These are phyloP conservation scores for Solanum pinnatisectum DNA, from an alignment of 257 asterid species.

Conservation along the genomic window DNA sequence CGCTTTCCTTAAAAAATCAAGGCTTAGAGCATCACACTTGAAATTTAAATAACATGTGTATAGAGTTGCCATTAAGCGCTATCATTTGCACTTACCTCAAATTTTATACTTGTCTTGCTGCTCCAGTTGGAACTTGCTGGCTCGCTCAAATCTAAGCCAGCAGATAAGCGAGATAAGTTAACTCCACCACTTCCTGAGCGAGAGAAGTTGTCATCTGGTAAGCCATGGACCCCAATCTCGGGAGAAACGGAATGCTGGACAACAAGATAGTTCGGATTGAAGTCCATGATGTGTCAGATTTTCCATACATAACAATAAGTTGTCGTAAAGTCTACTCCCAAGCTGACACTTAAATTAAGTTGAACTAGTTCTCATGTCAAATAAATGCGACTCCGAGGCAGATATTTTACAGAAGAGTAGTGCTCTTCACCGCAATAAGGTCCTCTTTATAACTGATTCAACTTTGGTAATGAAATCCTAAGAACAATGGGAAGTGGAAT, in stretches of 20 bases:
- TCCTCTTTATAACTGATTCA: neutral
- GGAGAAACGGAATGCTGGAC: conserved; percentile 86
- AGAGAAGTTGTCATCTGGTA: conserved; percentile 75
- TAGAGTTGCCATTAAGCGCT: neutral
- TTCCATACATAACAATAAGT: neutral
- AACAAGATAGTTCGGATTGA: conserved; percentile 20
- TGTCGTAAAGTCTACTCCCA: neutral
- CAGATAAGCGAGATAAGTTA: conserved; percentile 74
- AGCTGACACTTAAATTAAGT: neutral
- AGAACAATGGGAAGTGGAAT: neutral
- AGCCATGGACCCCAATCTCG: conserved; percentile 80
- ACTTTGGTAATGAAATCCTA: neutral
- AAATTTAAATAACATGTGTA: neutral
- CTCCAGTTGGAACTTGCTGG: conserved; percentile 96
- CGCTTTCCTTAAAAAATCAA: neutral
- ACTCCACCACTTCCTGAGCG: conserved; percentile 88
- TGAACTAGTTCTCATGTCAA: neutral
- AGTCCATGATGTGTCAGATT: neutral
- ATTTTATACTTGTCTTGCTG: conserved; percentile 83
- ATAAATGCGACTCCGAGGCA: neutral
- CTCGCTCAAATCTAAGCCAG: conserved; percentile 85
- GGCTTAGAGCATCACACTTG: neutral
- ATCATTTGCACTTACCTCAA: conserved; percentile 51
- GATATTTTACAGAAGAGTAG: neutral
- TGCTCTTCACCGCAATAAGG: neutral